A percentile compares a stretch with the other conserved stretches of the same genome.
Conservation (phyloP, 2,329 filamentous ascomycete genomes). For the Corniculantispora saksenae region DNA sequence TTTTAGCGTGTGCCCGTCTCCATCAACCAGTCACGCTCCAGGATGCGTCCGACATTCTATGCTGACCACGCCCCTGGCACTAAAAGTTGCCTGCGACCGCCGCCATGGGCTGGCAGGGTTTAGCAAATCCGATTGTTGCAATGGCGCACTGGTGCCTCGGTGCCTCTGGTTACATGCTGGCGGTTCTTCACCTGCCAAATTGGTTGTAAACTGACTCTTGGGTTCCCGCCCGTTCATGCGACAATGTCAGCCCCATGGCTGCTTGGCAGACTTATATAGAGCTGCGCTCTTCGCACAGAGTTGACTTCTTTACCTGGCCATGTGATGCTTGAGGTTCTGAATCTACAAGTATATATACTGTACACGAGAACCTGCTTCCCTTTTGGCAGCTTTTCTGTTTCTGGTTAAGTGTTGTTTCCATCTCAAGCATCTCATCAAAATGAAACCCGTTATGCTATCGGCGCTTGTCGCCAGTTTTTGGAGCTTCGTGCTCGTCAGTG, state of each 20-base stretch:
- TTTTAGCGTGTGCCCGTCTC: slow-evolving; percentile 4
- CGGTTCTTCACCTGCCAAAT: slow-evolving; percentile 5
- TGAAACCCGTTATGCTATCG: slow-evolving; percentile 10
- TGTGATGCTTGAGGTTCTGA: slow-evolving; percentile 4
- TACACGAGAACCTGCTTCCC: not conserved
- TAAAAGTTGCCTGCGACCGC: not conserved
- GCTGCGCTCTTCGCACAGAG: not conserved
- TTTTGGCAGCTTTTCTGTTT: not conserved
- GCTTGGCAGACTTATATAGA: slow-evolving; percentile 8
- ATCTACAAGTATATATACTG: slow-evolving; percentile 10
- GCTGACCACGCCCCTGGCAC: slow-evolving; percentile 9
- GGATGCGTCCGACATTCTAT: slow-evolving; percentile 4
- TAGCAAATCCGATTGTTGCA: slow-evolving; percentile 1
- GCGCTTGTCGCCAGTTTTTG: slow-evolving; percentile 14
- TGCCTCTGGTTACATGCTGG: not conserved
- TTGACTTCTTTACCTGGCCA: not conserved
- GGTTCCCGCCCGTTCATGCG: slow-evolving; percentile 6
- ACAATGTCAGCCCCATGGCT: slow-evolving; percentile 13
- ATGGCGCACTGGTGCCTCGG: slow-evolving; percentile 2
- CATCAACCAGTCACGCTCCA: slow-evolving; percentile 16
- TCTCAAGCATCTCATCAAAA: not conserved
- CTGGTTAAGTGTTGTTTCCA: not conserved
- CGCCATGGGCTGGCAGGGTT: slow-evolving; percentile 11
- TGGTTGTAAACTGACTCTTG: not conserved
- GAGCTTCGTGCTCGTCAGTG: slow-evolving; percentile 1